Conservation (phyloP, 2,329 filamentous ascomycete genomes). For the Claviceps pusilla region DNA sequence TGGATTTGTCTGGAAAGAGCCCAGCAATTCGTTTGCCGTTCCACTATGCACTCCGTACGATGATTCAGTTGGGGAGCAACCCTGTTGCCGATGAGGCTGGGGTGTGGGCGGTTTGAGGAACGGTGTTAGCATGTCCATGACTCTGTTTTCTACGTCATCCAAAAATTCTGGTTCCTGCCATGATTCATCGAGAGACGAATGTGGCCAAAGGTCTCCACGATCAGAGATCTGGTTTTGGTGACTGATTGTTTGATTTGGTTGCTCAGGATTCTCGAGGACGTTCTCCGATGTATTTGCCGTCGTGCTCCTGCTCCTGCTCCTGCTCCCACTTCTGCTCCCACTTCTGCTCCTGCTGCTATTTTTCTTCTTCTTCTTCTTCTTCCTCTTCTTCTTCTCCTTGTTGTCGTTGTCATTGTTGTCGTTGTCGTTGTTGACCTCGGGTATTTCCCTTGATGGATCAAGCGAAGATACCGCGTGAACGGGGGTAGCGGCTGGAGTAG, state of each 20-base stretch:
- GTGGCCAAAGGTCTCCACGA: not conserved
- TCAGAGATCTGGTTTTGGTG: not conserved
- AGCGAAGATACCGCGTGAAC: not conserved
- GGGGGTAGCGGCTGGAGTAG: not conserved
- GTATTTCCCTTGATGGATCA: not conserved
- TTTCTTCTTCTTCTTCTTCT: not conserved
- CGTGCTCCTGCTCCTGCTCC: not conserved
- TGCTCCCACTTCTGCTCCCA: not conserved
- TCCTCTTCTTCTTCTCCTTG: not conserved
- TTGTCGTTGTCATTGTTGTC: not conserved
- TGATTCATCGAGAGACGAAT: not conserved
- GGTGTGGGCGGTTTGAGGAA: constrained; percentile 33
- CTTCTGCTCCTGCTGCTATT: not conserved
- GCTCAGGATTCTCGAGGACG: not conserved
- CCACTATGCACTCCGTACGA: constrained; percentile 41
- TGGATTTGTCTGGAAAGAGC: constrained; percentile 19
- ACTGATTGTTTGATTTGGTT: not conserved
- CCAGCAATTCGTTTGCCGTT: constrained; percentile 36
- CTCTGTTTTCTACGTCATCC: constrained; percentile 22
- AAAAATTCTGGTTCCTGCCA: constrained; percentile 5
- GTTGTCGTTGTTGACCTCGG: not conserved
- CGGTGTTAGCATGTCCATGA: constrained; percentile 33
- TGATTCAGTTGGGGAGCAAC: constrained; percentile 23
- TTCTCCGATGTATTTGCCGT: not conserved
- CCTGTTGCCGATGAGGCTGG: constrained; percentile 17